A percentile compares a stretch with the other conserved stretches of the same genome.
Conservation (phyloP, 2,329 filamentous ascomycete genomes). For the Fusarium zealandicum region DNA sequence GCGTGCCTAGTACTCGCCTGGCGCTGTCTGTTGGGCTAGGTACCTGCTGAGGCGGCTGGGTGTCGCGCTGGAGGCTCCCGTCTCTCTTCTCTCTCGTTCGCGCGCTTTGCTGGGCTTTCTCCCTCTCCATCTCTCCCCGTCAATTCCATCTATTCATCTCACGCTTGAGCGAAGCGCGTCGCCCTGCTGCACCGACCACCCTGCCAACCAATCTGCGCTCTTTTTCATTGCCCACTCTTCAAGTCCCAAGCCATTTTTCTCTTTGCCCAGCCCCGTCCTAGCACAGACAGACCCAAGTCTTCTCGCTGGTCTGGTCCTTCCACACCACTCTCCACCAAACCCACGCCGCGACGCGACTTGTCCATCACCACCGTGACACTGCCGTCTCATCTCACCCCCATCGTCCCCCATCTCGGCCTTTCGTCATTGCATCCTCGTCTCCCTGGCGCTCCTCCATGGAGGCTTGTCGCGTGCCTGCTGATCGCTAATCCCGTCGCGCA, state of each 20-base stretch:
- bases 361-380: slow-evolving; percentile 57
- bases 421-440: slow-evolving; percentile 36
- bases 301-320: slow-evolving; percentile 42
- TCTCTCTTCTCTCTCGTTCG: slow-evolving; percentile 25
- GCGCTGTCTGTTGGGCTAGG: slow-evolving; percentile 25
- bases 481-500: slow-evolving; percentile 55
- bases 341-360: slow-evolving; percentile 54
- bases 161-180: slow-evolving; percentile 35
- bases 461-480: slow-evolving; percentile 49
- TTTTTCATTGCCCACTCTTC: slow-evolving; percentile 34
- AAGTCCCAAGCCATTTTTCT: slow-evolving; percentile 9
- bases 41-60: slow-evolving; percentile 21
- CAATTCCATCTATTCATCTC: slow-evolving; percentile 36
- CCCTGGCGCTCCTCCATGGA: slow-evolving; percentile 50
- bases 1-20: slow-evolving; percentile 10
- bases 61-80: slow-evolving; percentile 15
- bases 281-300: slow-evolving; percentile 32
- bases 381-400: slow-evolving; percentile 50
- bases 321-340: slow-evolving; percentile 50
- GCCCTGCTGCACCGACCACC: slow-evolving; percentile 34
- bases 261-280: slow-evolving; percentile 29
- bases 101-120: slow-evolving; percentile 34
- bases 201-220: slow-evolving; percentile 34
- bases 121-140: slow-evolving; percentile 32
- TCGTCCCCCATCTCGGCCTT: slow-evolving; percentile 50